phyloP scores from a whole-genome alignment of 1,284 basidiomycete genomes.

The Malassezia equina region DNA sequence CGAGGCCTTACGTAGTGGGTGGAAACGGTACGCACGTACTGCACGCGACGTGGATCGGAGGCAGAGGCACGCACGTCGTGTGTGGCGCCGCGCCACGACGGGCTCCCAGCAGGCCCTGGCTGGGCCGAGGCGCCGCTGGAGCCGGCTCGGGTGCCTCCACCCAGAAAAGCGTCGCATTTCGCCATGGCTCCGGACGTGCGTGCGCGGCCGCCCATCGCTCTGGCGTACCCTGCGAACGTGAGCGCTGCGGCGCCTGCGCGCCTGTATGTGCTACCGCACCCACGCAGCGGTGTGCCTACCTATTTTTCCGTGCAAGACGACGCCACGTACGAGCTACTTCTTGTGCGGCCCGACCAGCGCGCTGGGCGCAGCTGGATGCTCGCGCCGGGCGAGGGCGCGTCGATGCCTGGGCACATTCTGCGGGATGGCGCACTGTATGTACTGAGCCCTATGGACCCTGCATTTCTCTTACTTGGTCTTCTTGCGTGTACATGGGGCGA shows the following conservation, averaged over 20 bases:
- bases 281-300: slow-evolving; percentile 4
- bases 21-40: no score
- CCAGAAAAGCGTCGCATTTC: neutral
- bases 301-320: slow-evolving; percentile 5
- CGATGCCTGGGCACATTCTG: neutral
- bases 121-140: no score
- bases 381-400: neutral
- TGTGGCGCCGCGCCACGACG: neutral
- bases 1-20: no score
- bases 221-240: slow-evolving; percentile 4
- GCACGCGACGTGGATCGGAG: no score
- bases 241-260: neutral
- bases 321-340: slow-evolving; percentile 10
- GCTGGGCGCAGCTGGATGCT: slow-evolving; percentile 11
- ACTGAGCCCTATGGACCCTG: slow-evolving; percentile 13
- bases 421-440: slow-evolving; percentile 12
- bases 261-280: slow-evolving; percentile 13
- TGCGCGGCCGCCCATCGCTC: neutral
- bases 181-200: neutral
- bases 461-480: slow-evolving; percentile 11
- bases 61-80: no score
- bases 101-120: no score
- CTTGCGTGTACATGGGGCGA: neutral
- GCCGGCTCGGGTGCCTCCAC: neutral
- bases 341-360: slow-evolving; percentile 3